A percentile compares a stretch with the other conserved stretches of the same genome.
Evolutionary conservation across 768 basidiomycete species (phyloP).

Genomic region (Lactarius trivialis): DNA sequence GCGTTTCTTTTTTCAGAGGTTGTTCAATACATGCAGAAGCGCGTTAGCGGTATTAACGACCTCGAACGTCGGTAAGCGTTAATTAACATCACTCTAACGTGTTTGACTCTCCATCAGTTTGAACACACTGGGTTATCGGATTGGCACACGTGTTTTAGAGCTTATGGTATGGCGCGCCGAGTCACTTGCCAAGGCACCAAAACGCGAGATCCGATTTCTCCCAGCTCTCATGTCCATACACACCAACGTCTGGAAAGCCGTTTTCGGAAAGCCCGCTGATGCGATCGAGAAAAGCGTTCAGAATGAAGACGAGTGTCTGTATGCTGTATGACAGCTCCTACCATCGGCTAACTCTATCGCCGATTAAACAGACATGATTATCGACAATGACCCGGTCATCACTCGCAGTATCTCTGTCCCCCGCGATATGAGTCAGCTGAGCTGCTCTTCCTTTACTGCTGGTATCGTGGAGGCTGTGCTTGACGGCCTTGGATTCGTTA

Average conservation of each 20-base stretch:
- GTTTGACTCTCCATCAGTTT: constrained; percentile 44
- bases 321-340: not conserved
- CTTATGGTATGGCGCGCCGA: constrained; percentile 78
- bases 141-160: constrained; percentile 82
- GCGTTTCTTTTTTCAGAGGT: constrained; percentile 89
- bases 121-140: constrained; percentile 88
- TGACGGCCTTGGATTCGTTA: constrained; percentile 88
- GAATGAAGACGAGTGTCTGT: constrained; percentile 90
- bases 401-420: constrained; percentile 93
- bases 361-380: constrained; percentile 82
- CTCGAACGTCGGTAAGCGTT: constrained; percentile 76
- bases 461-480: constrained; percentile 96
- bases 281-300: constrained; percentile 95
- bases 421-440: constrained; percentile 86
- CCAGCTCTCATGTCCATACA: constrained; percentile 92
- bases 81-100: not conserved
- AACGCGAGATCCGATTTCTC: constrained; percentile 85
- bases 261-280: constrained; percentile 91
- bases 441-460: constrained; percentile 95
- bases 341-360: constrained; percentile 13
- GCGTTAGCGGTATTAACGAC: constrained; percentile 91
- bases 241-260: constrained; percentile 90
- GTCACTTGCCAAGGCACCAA: constrained; percentile 78
- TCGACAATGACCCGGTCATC: constrained; percentile 90
- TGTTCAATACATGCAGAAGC: constrained; percentile 93